Conservation (phyloP, 129 eudicot species). For the Arctium lappa region DNA sequence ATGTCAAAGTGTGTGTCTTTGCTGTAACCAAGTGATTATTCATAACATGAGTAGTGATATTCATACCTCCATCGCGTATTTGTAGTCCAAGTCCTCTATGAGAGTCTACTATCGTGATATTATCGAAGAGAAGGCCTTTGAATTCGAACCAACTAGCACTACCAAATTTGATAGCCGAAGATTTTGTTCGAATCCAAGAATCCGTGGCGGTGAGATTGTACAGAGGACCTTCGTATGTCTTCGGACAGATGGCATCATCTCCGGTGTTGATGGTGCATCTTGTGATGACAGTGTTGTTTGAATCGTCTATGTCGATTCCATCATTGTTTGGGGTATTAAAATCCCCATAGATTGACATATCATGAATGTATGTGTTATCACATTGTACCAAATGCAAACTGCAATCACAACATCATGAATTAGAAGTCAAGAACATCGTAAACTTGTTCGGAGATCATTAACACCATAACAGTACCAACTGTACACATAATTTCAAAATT, state of each 20-base stretch:
- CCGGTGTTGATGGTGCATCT: conserved; percentile 87
- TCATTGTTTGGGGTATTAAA: conserved; percentile 97
- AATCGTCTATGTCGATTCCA: conserved; percentile 92
- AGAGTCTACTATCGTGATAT: conserved; percentile 72
- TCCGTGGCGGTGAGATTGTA: conserved; percentile 81
- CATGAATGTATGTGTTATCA: conserved; percentile 69
- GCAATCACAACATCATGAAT: conserved; percentile 25
- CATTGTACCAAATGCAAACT: conserved; percentile 89
- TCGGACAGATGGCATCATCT: conserved; percentile 99
- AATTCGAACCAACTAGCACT: conserved; percentile 79
- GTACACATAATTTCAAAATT: background rate
- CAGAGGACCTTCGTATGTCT: conserved; percentile 71
- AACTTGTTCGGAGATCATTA: background rate
- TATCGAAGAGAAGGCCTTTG: conserved; percentile 61
- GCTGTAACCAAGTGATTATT: background rate
- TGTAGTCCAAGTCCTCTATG: conserved; percentile 95
- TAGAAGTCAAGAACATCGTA: background rate
- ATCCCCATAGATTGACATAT: conserved; percentile 76
- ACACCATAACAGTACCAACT: background rate
- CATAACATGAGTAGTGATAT: background rate
- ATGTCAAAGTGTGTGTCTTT: background rate
- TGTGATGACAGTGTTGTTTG: conserved; percentile 85
- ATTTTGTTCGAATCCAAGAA: conserved; percentile 89
- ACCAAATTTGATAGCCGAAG: conserved; percentile 94
- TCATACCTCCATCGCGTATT: conserved; percentile 95